Base-by-base conservation (phyloP, 2,329 filamentous ascomycete genomes). In the Talaromyces islandicus region DNA sequence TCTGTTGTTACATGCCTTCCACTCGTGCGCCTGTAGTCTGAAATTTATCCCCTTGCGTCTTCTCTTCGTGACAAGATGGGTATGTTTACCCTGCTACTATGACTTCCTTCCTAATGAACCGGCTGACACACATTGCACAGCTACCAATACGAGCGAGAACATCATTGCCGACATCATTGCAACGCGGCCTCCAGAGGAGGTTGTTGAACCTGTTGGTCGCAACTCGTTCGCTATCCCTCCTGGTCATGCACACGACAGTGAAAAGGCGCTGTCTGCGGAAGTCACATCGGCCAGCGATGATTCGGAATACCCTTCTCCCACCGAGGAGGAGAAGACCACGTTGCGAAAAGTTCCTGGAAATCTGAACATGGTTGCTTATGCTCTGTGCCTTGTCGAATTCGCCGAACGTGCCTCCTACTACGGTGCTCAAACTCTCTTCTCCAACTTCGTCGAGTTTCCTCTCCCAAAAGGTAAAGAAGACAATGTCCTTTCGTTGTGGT, bases 381-480 rank as follows among this genome's bases (percentile, higher is more conserved):
- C 85, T 56, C 81, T 85, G 27, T 83, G 82, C 41, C 65, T 83
- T 14, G 81, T 85, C 51, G 83, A 85, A 67, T 71, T 85, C 57
- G 76, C 78, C 59, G 83, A 86, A 69, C 81, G 84, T 59, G 85
- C 86, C 73, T 81, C 83, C 58, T 85, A 81, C 75, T 85, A 84
- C 63, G 81, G 81, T 62, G 76, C 80, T 6, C 77, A 81, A 62
- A 80, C 79, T 0, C 72, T 83, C 7, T 85, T 86, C 69, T 78
- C 77, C 63, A 88, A 88, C 69, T 88, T 82, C 65, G 81, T 88
- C 67, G 83, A 88, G 65, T 81, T 82, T 10, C 80, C 82, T 3
- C 68, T 89, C 4, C 86, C 86, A 1, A 63, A 70, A 2, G 80
- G 77, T 70, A 1, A 29, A 38, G 50, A 50, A 29, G 21, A n/a